phyloP scores from a whole-genome alignment of 495 filamentous ascomycete genomes.

The Neurospora pannonica region DNA sequence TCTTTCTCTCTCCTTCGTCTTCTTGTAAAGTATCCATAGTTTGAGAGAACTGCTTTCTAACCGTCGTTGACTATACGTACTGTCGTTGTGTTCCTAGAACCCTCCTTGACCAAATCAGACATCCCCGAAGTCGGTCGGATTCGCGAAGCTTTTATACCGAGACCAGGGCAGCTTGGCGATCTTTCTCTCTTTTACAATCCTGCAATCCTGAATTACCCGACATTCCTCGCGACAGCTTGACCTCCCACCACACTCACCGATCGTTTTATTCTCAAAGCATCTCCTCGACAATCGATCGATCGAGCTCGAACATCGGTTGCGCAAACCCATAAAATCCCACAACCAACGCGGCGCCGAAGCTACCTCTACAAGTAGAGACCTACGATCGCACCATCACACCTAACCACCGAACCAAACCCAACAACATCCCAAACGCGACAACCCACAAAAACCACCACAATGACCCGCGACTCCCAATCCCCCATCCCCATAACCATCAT shows the following conservation, averaged over 20 bases:
- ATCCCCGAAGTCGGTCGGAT: background rate
- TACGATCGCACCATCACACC: background rate
- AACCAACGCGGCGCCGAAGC: no score
- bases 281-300: background rate
- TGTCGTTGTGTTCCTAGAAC: background rate
- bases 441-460: background rate
- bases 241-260: background rate
- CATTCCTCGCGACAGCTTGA: background rate
- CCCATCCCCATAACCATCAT: constrained; percentile 88
- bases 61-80: no score
- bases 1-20: background rate
- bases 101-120: background rate
- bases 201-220: background rate
- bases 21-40: background rate
- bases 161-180: background rate
- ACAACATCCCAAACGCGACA: background rate
- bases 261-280: background rate
- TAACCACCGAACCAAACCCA: no score
- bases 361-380: no score
- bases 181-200: background rate
- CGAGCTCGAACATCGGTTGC: background rate
- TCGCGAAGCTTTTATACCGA: background rate
- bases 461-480: constrained; percentile 31
- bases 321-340: no score
- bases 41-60: background rate